phyloP scores from a whole-genome alignment of 139 green algal species.

The Edaphochlamys debaryana region DNA sequence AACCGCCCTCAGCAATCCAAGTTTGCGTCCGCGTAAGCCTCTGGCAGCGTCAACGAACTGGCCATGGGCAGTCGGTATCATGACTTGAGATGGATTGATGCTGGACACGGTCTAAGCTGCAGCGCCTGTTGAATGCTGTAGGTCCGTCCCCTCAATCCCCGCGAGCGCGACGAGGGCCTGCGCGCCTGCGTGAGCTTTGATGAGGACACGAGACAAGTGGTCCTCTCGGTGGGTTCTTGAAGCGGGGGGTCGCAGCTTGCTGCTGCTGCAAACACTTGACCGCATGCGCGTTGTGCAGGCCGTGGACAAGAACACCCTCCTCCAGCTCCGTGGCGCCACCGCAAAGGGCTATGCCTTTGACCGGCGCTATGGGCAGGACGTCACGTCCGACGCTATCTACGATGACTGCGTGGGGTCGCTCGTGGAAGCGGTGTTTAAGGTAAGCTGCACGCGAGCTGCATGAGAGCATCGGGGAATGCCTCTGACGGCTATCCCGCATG shows the following conservation, averaged over 20 bases:
- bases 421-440: slow-evolving; percentile 75
- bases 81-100: too few species aligned
- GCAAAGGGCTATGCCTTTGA: slow-evolving; percentile 77
- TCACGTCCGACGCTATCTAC: slow-evolving; percentile 68
- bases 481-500: too few species aligned
- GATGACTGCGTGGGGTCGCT: slow-evolving; percentile 60
- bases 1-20: slow-evolving; percentile 45
- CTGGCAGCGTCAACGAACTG: neutral
- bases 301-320: slow-evolving; percentile 70
- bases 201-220: slow-evolving; percentile 71
- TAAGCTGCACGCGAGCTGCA: slow-evolving; percentile 1
- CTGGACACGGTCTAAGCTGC: too few species aligned
- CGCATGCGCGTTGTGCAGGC: slow-evolving; percentile 52
- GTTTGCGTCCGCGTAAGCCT: slow-evolving; percentile 62
- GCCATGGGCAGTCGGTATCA: too few species aligned
- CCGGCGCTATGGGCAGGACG: slow-evolving; percentile 58
- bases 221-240: slow-evolving; percentile 73
- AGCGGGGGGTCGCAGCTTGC: too few species aligned
- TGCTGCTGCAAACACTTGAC: too few species aligned
- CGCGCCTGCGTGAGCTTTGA: slow-evolving; percentile 72
- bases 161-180: slow-evolving; percentile 63
- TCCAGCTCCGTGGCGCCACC: slow-evolving; percentile 63
- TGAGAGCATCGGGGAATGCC: neutral
- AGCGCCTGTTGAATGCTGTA: slow-evolving; percentile 34
- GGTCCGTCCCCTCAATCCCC: slow-evolving; percentile 69